Evolutionary conservation across 805 yeast genomes (phyloP), one percentile per base, ranked within the genome.

Genomic region (Nakazawaea anatomiae): DNA sequence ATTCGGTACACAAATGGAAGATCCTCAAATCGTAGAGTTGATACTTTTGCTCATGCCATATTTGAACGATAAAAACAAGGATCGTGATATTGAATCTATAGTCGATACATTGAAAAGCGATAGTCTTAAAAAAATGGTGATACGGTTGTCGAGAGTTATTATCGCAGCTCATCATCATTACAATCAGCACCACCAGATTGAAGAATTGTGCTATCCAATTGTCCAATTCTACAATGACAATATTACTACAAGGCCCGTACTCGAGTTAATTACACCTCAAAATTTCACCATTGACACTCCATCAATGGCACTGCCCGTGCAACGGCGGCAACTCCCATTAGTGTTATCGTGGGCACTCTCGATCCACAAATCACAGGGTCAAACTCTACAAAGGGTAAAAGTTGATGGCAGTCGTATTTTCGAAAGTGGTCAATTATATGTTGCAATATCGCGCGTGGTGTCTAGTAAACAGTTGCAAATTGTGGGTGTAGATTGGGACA

Each of bases 321-420:
- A n/a, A 6, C 71, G 91, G 60, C 60, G 55, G 0, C 96, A 87
- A 61, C 56, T 86, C 2, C 96, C 96, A 1, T 68, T 87, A 34
- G 70, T 85, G 52, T 67, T 87, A 39, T 82, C 94, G 25, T 87
- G 94, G 92, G 90, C 95, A 0, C 64, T 87, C 57, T 87, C 94
- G 0, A 87, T 87, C 46, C 96, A 87, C 61, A 87, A 87, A 62
- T 80, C 94, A 0, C 96, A 87, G 63, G 96, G 96, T 2, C 94
- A 87, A 67, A 86, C 96, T 0, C 73, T 87, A 42, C 81, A 78
- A 38, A 65, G 87, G 54, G 82, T 87, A 3, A 80, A 78, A 54
- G 87, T 87, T 11, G 91, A 87, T 59, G 64, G 87, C 43, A 70
- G 76, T 29, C 77, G 73, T 54, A 76, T 81, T 28, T 87, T 87